These are phyloP conservation scores for Malassezia yamatoensis DNA, from an alignment of 1,284 basidiomycete species.

Conservation along the genomic window DNA sequence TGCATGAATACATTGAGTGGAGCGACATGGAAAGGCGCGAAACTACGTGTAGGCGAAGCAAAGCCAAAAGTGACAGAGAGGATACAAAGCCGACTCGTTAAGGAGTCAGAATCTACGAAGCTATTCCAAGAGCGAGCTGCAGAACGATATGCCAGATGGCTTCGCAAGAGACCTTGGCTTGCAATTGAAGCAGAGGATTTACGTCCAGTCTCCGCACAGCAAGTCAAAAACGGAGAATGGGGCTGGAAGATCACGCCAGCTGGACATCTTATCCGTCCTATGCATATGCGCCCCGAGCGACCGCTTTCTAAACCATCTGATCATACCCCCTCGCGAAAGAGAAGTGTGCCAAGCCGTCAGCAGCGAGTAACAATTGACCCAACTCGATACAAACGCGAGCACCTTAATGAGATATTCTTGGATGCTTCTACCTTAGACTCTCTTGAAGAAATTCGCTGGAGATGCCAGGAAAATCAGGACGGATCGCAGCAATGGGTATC, in stretches of 20 bases:
- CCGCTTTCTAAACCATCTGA: constrained; percentile 21
- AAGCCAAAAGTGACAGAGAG: constrained; percentile 24
- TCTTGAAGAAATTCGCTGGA: not conserved
- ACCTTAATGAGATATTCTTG: constrained; percentile 27
- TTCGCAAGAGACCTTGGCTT: constrained; percentile 23
- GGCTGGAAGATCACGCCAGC: constrained; percentile 43
- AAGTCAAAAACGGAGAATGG: constrained; percentile 32
- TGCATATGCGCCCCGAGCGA: constrained; percentile 33
- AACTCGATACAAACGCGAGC: constrained; percentile 34
- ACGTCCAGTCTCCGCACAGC: constrained; percentile 21
- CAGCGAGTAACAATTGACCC: constrained; percentile 39
- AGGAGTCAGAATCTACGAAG: constrained; percentile 12
- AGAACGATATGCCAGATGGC: constrained; percentile 16
- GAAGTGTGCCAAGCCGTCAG: constrained; percentile 19
- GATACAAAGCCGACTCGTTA: not conserved
- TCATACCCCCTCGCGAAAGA: constrained; percentile 3
- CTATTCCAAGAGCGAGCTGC: not conserved
- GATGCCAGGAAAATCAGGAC: not conserved
- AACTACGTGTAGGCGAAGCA: constrained; percentile 35
- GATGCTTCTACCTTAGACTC: constrained; percentile 13
- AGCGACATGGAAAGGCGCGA: constrained; percentile 41
- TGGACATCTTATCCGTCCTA: constrained; percentile 36
- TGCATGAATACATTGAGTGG: constrained; percentile 32
- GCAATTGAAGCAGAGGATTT: constrained; percentile 24
- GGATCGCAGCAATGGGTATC: not conserved